Percentiles rank a stretch among this genome's conserved stretches.
Conservation (phyloP, 108 stramenopile genomes). For the Cyclotella atomus region DNA sequence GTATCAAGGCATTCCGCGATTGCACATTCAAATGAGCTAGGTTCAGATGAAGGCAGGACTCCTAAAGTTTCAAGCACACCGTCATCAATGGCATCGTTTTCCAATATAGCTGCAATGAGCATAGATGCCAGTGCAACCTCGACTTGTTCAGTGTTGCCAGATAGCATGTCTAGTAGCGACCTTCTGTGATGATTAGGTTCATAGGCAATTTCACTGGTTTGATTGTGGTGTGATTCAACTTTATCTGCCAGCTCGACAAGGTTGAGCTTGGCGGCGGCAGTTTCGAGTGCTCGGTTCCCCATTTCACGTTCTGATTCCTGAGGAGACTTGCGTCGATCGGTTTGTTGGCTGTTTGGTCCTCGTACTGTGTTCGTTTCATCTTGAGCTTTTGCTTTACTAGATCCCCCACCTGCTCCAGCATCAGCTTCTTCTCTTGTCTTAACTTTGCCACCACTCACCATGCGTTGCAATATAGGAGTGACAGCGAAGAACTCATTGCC, state of each 20-base stretch:
- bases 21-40: conserved; percentile 54
- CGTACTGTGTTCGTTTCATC: not conserved
- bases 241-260: conserved; percentile 15
- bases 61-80: conserved; percentile 52
- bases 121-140: conserved; percentile 57
- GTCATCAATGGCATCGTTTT: conserved; percentile 67
- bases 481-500: conserved; percentile 10
- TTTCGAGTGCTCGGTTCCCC: conserved; percentile 17
- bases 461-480: conserved; percentile 22
- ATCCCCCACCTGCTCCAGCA: conserved; percentile 40
- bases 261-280: conserved; percentile 6
- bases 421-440: conserved; percentile 36
- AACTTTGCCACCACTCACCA: conserved; percentile 10
- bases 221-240: too few species aligned
- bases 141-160: conserved; percentile 19
- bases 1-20: conserved; percentile 46
- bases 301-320: conserved; percentile 20
- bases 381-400: conserved; percentile 1
- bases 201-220: not conserved
- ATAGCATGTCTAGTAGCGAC: conserved; percentile 41
- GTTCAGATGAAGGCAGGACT: conserved; percentile 41
- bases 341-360: too few species aligned
- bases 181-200: conserved; percentile 29
- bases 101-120: conserved; percentile 64
- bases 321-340: not conserved